Conservation (phyloP, 352 stramenopile genomes). For the Globisporangium mamillatum region DNA sequence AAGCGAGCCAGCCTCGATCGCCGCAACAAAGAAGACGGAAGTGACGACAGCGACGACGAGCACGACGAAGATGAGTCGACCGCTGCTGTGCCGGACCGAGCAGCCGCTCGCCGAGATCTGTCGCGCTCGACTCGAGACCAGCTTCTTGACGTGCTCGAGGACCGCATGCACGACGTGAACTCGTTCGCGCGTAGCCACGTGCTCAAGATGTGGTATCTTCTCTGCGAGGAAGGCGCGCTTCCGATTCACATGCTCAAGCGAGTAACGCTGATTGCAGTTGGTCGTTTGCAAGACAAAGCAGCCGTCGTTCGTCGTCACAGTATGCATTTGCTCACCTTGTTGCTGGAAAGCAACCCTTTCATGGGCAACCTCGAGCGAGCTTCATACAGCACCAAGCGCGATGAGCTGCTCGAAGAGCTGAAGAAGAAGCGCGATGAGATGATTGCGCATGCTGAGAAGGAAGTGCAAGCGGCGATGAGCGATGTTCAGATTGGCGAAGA, state of each 20-base stretch:
- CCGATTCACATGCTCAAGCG: slow-evolving; percentile 84
- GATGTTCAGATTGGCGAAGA: slow-evolving; percentile 22
- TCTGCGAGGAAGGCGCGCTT: slow-evolving; percentile 84
- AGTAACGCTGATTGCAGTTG: slow-evolving; percentile 77
- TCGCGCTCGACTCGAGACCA: slow-evolving; percentile 65
- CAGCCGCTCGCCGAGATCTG: slow-evolving; percentile 30
- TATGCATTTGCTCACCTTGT: slow-evolving; percentile 81
- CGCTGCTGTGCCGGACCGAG: not conserved
- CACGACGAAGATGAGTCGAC: slow-evolving; percentile 11
- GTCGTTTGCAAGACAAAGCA: slow-evolving; percentile 92
- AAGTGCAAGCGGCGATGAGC: slow-evolving; percentile 58
- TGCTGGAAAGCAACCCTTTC: slow-evolving; percentile 95
- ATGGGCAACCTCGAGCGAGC: slow-evolving; percentile 86
- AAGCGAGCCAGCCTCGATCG: slow-evolving; percentile 13
- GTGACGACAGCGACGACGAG: slow-evolving; percentile 22
- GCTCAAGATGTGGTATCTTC: slow-evolving; percentile 88
- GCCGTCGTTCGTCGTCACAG: slow-evolving; percentile 89
- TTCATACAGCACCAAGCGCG: slow-evolving; percentile 82
- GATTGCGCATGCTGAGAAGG: slow-evolving; percentile 76
- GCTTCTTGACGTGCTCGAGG: slow-evolving; percentile 87
- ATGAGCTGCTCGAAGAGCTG: slow-evolving; percentile 60
- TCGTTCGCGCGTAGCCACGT: slow-evolving; percentile 90
- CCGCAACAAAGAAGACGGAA: slow-evolving; percentile 16
- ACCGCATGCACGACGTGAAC: slow-evolving; percentile 90
- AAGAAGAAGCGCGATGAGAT: slow-evolving; percentile 71